A percentile compares a stretch with the other conserved stretches of the same genome.
Conservation (phyloP, 306 rosid species). For the Herpetospermum pedunculosum region DNA sequence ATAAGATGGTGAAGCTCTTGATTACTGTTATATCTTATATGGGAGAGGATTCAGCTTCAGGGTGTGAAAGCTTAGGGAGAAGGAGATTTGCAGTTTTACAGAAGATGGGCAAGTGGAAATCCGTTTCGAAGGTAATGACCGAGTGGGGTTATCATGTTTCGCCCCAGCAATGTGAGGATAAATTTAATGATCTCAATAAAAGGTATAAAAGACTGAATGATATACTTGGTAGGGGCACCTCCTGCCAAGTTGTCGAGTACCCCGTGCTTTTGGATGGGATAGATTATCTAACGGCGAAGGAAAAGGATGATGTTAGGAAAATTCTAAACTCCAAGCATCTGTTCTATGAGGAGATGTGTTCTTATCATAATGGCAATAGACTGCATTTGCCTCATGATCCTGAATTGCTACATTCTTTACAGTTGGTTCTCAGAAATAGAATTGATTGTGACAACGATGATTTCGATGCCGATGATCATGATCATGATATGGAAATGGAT, state of each 20-base stretch:
- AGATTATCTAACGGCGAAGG: neutral
- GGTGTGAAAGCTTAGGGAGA: slow-evolving; percentile 33
- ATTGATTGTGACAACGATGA: slow-evolving; percentile 3
- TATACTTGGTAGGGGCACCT: neutral
- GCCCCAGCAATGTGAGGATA: neutral
- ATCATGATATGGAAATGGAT: slow-evolving; percentile 32
- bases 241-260: neutral
- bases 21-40: slow-evolving; percentile 70
- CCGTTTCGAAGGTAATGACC: slow-evolving; percentile 71
- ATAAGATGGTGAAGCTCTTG: slow-evolving; percentile 74
- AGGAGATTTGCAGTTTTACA: neutral
- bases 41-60: slow-evolving; percentile 42
- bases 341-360: neutral
- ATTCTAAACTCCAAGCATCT: neutral
- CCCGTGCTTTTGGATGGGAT: neutral
- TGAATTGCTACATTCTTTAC: neutral
- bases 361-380: neutral
- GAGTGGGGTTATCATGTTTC: slow-evolving; percentile 33
- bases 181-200: too few species aligned
- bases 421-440: neutral
- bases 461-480: slow-evolving; percentile 44
- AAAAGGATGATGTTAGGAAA: neutral
- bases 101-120: slow-evolving; percentile 43
- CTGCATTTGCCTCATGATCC: neutral
- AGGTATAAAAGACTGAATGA: neutral